A percentile compares a stretch with the other conserved stretches of the same genome.
Evolutionary conservation across 1,284 basidiomycete species (phyloP).

Genomic region (Filobasidium uniguttulatum): DNA sequence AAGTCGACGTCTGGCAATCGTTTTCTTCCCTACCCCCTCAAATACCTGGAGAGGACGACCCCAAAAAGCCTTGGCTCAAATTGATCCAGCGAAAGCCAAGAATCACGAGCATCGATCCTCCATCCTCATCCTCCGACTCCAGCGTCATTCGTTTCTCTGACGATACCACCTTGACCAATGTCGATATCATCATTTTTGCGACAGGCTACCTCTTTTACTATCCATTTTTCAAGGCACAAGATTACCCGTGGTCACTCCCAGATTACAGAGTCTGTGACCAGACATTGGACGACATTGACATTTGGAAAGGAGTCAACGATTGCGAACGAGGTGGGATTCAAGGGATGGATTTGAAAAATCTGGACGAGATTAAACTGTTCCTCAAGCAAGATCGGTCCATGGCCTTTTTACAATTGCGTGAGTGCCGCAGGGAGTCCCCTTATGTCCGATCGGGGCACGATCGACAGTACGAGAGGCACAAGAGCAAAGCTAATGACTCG

Average conservation of each 20-base stretch:
- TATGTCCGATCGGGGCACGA: no score
- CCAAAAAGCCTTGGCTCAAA: slow-evolving; percentile 23
- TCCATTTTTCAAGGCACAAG: slow-evolving; percentile 30
- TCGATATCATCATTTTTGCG: slow-evolving; percentile 38
- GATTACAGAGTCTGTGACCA: slow-evolving; percentile 14
- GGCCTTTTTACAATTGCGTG: slow-evolving; percentile 31
- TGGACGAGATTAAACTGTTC: slow-evolving; percentile 32
- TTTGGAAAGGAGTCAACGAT: slow-evolving; percentile 3
- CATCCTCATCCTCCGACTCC: slow-evolving; percentile 4
- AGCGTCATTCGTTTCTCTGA: slow-evolving; percentile 25
- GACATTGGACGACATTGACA: slow-evolving; percentile 11
- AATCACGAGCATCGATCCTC: slow-evolving; percentile 25
- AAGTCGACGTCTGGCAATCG: slow-evolving; percentile 9
- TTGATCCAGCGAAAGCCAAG: slow-evolving; percentile 27
- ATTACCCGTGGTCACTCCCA: slow-evolving; percentile 27
- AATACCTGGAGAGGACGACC: slow-evolving; percentile 3
- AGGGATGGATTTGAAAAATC: slow-evolving; percentile 25
- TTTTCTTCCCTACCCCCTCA: slow-evolving; percentile 5
- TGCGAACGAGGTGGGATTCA: slow-evolving; percentile 19
- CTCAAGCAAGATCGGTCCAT: slow-evolving; percentile 32
- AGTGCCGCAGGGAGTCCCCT: slow-evolving; percentile 10
- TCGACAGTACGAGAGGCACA: background rate
- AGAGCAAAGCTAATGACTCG: background rate
- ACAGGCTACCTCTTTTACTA: slow-evolving; percentile 39
- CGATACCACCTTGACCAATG: slow-evolving; percentile 18